A percentile compares a stretch with the other conserved stretches of the same genome.
phyloP scores from a whole-genome alignment of 805 yeast species.

The Ogataea siamensis region DNA sequence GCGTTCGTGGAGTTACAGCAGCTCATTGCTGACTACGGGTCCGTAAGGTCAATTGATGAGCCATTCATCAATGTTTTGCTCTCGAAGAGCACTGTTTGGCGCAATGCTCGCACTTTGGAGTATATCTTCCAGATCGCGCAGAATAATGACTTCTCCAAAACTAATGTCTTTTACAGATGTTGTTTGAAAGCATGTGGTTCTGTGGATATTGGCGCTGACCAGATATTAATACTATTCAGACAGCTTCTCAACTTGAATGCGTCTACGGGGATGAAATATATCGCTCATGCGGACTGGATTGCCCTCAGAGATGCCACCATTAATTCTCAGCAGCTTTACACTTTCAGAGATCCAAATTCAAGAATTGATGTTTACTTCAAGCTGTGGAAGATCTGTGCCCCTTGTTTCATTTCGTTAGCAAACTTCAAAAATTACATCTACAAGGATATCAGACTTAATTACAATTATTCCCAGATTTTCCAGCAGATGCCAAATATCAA shows the following conservation, averaged over 20 bases:
- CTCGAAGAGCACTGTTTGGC: slow-evolving; percentile 66
- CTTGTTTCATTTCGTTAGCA: slow-evolving; percentile 46
- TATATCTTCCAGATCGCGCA: slow-evolving; percentile 61
- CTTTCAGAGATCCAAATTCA: slow-evolving; percentile 34
- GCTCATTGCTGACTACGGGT: slow-evolving; percentile 54
- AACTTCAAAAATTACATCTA: slow-evolving; percentile 45
- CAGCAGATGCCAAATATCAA: slow-evolving; percentile 38
- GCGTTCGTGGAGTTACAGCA: slow-evolving; percentile 58
- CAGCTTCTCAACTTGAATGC: slow-evolving; percentile 44
- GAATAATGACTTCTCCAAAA: slow-evolving; percentile 53
- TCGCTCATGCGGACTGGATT: slow-evolving; percentile 85
- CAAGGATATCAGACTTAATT: slow-evolving; percentile 44
- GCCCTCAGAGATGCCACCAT: slow-evolving; percentile 77
- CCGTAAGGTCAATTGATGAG: slow-evolving; percentile 63
- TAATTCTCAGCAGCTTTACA: slow-evolving; percentile 38
- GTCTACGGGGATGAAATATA: slow-evolving; percentile 52
- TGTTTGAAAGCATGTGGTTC: slow-evolving; percentile 70
- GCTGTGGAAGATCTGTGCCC: slow-evolving; percentile 50
- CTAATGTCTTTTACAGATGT: slow-evolving; percentile 72
- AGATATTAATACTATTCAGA: slow-evolving; percentile 43
- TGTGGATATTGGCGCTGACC: slow-evolving; percentile 50
- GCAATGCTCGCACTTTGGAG: slow-evolving; percentile 60
- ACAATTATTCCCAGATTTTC: slow-evolving; percentile 38
- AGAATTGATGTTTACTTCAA: slow-evolving; percentile 55
- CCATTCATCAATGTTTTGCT: slow-evolving; percentile 78